Evolutionary conservation across 2,329 filamentous ascomycete species (phyloP), one percentile per base, ranked within the genome.

Genomic region (Alternaria brassicicola): DNA sequence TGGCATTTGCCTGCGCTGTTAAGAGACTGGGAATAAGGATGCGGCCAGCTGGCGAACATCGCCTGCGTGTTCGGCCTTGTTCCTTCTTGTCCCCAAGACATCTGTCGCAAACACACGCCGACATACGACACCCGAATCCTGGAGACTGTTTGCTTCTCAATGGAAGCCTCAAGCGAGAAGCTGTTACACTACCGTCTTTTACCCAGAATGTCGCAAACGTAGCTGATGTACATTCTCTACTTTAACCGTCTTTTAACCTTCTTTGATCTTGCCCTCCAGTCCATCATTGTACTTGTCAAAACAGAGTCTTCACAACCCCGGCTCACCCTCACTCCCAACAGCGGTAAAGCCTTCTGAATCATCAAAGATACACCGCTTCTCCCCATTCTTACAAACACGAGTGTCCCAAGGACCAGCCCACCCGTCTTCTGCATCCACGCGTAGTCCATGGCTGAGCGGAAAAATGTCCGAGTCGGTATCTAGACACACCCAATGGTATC

Each of bases 321-420:
- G 82, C 78, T 45, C 78, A 67, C 60, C 81, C 77, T 60, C 81
- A 76, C 69, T 60, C 33, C 86, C 80, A 5, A 87, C 80, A 0
- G 83, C 85, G 2, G 85, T 77, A 59, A 86, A 87, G 4, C 81
- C 81, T 62, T 86, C 83, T 74, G 79, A 83, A 1, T 79, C 81
- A 52, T 86, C 83, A 8, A 87, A 78, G 6, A 78, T 83, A 25
- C 86, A 70, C 28, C 78, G 78, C 41, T 79, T 78, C 61, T 89
- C 85, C 49, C 88, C 84, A 38, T 86, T 82, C 1, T 84, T 89
- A 86, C 90, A 94, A 66, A 91, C 88, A 86, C 89, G 95, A 7
- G 89, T 64, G n/a, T 58, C 64, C 59, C 62, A 69, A 15, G 67
- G 64, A 8, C 65, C 65, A 3, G 78, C 83, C 15, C 87, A 66